These are phyloP conservation scores for Amphibolis antarctica DNA, from an alignment of 106 monocot species.

Conservation along the genomic window DNA sequence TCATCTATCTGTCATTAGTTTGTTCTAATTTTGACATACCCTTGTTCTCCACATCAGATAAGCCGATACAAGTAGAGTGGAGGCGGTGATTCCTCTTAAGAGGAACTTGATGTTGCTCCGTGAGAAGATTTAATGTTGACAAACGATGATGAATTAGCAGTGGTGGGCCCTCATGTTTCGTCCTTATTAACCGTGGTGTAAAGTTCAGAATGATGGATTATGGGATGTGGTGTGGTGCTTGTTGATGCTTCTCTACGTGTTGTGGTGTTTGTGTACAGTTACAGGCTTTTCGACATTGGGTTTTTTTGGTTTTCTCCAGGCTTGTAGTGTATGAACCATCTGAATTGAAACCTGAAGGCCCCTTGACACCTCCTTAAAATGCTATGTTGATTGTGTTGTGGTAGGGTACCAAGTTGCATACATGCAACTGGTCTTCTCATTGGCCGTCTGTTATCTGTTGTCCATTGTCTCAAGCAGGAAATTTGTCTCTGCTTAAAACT, in stretches of 20 bases:
- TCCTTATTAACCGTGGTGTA: background rate
- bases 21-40: background rate
- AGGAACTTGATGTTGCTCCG: background rate
- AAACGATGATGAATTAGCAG: background rate
- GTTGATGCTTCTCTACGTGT: background rate
- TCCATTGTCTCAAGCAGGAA: too few species aligned
- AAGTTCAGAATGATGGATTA: conserved; percentile 1
- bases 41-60: background rate
- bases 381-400: too few species aligned
- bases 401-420: too few species aligned
- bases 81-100: conserved; percentile 4
- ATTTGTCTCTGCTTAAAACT: too few species aligned
- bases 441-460: too few species aligned
- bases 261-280: conserved; percentile 3
- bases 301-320: background rate
- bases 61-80: conserved; percentile 7
- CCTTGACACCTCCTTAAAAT: background rate
- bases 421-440: too few species aligned
- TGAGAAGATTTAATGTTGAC: background rate
- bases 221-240: background rate
- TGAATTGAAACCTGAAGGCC: conserved; percentile 19
- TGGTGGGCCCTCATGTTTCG: background rate
- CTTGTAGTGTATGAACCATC: background rate
- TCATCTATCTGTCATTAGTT: background rate
- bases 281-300: background rate